Evolutionary conservation across 2,329 filamentous ascomycete species (phyloP).

Genomic region (Stenocarpella maydis): DNA sequence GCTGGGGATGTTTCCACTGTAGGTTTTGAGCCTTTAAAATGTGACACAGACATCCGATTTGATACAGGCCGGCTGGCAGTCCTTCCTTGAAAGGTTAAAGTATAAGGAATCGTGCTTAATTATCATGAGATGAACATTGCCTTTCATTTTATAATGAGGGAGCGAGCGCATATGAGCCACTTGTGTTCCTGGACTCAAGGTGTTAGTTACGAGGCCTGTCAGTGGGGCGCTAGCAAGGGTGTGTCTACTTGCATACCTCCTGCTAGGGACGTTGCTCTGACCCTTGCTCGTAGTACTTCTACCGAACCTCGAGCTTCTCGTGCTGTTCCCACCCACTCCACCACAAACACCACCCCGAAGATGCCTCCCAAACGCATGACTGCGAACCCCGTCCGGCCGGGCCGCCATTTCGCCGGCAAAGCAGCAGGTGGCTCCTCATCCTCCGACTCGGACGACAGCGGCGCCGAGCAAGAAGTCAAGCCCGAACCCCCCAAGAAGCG

Average conservation of each 20-base stretch:
- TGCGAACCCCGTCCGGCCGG: slow-evolving; percentile 82
- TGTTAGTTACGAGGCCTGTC: no score
- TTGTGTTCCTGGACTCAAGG: no score
- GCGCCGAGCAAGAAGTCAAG: slow-evolving; percentile 47
- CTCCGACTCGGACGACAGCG: slow-evolving; percentile 61
- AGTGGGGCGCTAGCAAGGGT: no score
- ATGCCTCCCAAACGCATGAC: slow-evolving; percentile 89
- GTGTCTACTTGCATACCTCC: not conserved
- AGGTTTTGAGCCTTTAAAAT: no score
- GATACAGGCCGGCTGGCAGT: no score
- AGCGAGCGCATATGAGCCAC: no score
- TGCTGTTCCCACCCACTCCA: not conserved
- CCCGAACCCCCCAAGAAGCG: slow-evolving; percentile 42
- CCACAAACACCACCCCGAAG: not conserved
- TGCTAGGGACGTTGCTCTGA: not conserved
- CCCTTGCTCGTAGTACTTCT: not conserved
- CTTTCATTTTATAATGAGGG: no score
- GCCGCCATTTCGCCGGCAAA: slow-evolving; percentile 88
- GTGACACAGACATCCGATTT: no score
- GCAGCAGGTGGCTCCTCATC: slow-evolving; percentile 60
- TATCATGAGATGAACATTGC: no score
- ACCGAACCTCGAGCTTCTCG: slow-evolving; percentile 1
- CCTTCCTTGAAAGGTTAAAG: no score
- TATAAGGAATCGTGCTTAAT: no score
- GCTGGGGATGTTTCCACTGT: no score